These are phyloP conservation scores for Aureobasidium sp. DNA, from an alignment of 2,329 filamentous ascomycete genomes.

Conservation along the genomic window DNA sequence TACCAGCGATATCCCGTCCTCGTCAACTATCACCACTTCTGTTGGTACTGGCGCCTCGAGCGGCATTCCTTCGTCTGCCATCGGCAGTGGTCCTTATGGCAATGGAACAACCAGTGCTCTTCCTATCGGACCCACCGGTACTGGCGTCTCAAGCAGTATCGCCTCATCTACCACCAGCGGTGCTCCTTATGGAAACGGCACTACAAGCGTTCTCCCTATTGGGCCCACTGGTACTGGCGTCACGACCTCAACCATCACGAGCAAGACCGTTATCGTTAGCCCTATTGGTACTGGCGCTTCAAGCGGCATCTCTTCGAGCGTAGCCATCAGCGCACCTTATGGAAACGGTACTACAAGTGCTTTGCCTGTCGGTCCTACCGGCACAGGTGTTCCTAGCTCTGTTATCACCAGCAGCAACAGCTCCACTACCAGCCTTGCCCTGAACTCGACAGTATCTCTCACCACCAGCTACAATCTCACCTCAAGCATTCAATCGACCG, in stretches of 20 bases:
- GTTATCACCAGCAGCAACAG: background rate
- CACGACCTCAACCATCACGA: background rate
- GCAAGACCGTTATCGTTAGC: background rate
- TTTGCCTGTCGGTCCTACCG: conserved; percentile 1
- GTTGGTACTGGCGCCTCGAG: background rate
- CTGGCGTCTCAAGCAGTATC: background rate
- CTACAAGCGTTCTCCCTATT: background rate
- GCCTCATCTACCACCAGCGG: background rate
- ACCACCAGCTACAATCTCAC: conserved; percentile 8
- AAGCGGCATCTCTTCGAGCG: background rate
- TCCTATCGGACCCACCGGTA: background rate
- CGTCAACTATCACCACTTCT: background rate
- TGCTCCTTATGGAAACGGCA: background rate
- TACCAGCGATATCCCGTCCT: background rate
- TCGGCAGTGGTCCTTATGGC: background rate
- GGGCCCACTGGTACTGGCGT: background rate
- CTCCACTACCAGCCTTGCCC: background rate
- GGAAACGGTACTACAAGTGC: conserved; percentile 1
- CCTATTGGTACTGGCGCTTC: background rate
- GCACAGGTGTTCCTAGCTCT: background rate
- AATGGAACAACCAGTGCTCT: background rate
- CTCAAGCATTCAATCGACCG: background rate
- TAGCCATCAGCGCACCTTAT: background rate
- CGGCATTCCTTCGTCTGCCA: background rate
- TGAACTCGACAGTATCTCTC: background rate